Evolutionary conservation across 2,329 filamentous ascomycete genomes (phyloP).

Genomic region (Blumeriella jaapii): DNA sequence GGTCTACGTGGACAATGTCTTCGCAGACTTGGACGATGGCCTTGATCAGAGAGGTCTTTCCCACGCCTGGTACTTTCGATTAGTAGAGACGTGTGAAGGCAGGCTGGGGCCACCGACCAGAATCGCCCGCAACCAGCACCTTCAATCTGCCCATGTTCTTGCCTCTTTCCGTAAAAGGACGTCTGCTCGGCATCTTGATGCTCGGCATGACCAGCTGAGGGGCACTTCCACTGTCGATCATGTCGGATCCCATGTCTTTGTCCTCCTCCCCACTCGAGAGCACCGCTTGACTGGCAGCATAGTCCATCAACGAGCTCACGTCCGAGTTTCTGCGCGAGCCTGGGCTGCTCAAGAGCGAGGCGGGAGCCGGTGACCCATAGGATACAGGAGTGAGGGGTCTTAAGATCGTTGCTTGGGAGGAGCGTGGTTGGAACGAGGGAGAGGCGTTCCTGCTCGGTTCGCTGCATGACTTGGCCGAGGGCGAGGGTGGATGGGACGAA

Average conservation of each 20-base stretch:
- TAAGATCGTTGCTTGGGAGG: conserved; percentile 29
- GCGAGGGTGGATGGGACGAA: conserved; percentile 19
- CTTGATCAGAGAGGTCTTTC: conserved; percentile 83
- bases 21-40: conserved; percentile 78
- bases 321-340: conserved; percentile 43
- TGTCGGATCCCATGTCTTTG: conserved; percentile 34
- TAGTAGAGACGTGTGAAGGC: conserved; percentile 7
- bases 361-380: conserved; percentile 31
- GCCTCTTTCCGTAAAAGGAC: conserved; percentile 82
- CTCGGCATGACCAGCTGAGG: conserved; percentile 97
- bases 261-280: conserved; percentile 26
- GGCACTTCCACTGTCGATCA: conserved; percentile 39
- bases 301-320: conserved; percentile 37
- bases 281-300: conserved; percentile 29
- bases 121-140: conserved; percentile 71
- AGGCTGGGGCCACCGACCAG: conserved; percentile 39
- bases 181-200: conserved; percentile 76
- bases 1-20: conserved; percentile 88
- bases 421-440: conserved; percentile 22
- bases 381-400: conserved; percentile 36
- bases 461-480: conserved; percentile 25
- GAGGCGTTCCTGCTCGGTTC: conserved; percentile 27
- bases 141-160: conserved; percentile 78
- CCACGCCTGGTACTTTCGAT: conserved; percentile 50
- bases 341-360: conserved; percentile 35